These are phyloP conservation scores for Sideroxylon spinosum DNA, from an alignment of 179 eudicot genomes.

Conservation along the genomic window DNA sequence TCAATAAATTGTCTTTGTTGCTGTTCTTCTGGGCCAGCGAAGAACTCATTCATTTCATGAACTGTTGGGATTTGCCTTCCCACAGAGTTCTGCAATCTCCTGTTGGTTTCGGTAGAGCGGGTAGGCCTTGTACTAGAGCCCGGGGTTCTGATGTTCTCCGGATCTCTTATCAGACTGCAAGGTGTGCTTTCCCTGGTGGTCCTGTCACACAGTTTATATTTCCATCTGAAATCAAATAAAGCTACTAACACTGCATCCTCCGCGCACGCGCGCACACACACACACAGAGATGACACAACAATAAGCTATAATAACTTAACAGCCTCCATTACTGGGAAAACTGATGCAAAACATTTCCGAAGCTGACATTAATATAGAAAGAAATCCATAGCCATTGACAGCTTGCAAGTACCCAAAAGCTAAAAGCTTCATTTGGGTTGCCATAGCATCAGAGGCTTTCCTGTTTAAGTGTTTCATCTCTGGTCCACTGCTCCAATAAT, in stretches of 20 bases:
- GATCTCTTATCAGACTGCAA: constrained; percentile 32
- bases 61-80: constrained; percentile 30
- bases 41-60: constrained; percentile 41
- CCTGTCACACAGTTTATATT: constrained; percentile 14
- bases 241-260: neutral
- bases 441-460: constrained; percentile 2
- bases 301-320: neutral
- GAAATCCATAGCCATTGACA: constrained; percentile 6
- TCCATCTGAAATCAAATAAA: neutral
- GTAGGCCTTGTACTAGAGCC: constrained; percentile 28
- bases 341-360: neutral
- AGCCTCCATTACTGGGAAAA: neutral
- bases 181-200: constrained; percentile 36
- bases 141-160: constrained; percentile 30
- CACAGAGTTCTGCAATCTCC: constrained; percentile 21
- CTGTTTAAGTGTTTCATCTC: constrained; percentile 10
- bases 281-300: neutral
- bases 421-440: neutral
- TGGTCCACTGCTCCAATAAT: constrained; percentile 14
- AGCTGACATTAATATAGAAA: constrained; percentile 6
- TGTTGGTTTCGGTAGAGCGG: constrained; percentile 19
- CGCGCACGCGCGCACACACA: neutral
- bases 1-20: constrained; percentile 38
- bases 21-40: constrained; percentile 33
- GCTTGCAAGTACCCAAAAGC: neutral